Evolutionary conservation across 257 asterid species (phyloP).

Genomic region (Solanum arcanum): DNA sequence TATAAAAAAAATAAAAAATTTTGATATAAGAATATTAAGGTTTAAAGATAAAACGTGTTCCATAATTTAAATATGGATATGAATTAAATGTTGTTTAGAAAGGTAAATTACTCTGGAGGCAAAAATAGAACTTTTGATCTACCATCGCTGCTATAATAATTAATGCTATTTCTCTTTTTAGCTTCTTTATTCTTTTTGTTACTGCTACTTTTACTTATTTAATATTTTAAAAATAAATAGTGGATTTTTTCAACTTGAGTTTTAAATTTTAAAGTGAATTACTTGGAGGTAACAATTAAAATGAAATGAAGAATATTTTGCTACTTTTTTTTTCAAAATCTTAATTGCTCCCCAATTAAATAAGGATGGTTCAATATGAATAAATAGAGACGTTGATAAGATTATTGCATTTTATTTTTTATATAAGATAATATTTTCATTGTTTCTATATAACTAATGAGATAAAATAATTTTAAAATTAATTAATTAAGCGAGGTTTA

Average conservation of each 20-base stretch:
- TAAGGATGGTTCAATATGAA: not conserved
- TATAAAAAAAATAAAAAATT: not conserved
- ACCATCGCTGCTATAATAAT: not conserved
- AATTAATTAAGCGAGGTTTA: not conserved
- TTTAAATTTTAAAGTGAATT: not conserved
- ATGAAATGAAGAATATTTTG: not conserved
- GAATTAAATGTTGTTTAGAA: not conserved
- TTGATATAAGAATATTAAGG: not conserved
- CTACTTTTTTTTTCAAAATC: no score
- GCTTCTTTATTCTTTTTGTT: not conserved
- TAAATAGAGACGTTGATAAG: not conserved
- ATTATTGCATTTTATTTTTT: no score
- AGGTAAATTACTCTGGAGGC: not conserved
- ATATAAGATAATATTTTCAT: not conserved
- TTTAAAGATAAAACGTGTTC: not conserved
- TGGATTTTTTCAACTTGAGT: not conserved
- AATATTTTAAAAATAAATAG: not conserved
- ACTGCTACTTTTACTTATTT: not conserved
- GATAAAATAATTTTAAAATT: no score
- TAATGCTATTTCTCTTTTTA: not conserved
- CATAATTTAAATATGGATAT: not conserved
- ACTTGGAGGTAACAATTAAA: no score
- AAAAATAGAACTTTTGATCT: not conserved
- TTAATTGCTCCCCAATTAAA: not conserved
- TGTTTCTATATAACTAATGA: no score